Percentiles rank a stretch among this genome's conserved stretches.
phyloP scores from a whole-genome alignment of 1,284 basidiomycete species.

The Psilocybe mexicana region DNA sequence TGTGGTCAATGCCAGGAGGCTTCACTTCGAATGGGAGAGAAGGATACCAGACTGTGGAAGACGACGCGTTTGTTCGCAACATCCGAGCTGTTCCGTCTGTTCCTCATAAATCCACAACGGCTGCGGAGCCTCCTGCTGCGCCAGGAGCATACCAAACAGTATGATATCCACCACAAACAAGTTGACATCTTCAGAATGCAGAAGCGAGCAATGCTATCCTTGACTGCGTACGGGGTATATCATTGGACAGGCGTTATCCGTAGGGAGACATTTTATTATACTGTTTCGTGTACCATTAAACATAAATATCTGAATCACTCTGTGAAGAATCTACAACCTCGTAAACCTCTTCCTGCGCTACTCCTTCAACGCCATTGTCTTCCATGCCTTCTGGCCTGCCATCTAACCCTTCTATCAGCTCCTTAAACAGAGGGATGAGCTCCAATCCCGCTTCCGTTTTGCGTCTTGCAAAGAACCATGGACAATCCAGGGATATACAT shows the following conservation, averaged over 20 bases:
- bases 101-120: slow-evolving; percentile 23
- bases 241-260: background rate
- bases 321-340: slow-evolving; percentile 1
- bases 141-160: slow-evolving; percentile 58
- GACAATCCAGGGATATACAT: slow-evolving; percentile 86
- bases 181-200: background rate
- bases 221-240: background rate
- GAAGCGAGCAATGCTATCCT: background rate
- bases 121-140: slow-evolving; percentile 25
- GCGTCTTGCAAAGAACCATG: slow-evolving; percentile 75
- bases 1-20: slow-evolving; percentile 86
- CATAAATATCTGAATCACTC: slow-evolving; percentile 10
- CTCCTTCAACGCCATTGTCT: slow-evolving; percentile 1
- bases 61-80: slow-evolving; percentile 46
- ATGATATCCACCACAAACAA: slow-evolving; percentile 26
- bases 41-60: slow-evolving; percentile 76
- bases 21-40: slow-evolving; percentile 61
- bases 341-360: background rate
- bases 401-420: slow-evolving; percentile 32
- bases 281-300: slow-evolving; percentile 12
- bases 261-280: background rate
- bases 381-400: slow-evolving; percentile 17
- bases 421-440: slow-evolving; percentile 35
- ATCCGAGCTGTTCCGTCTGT: slow-evolving; percentile 32
- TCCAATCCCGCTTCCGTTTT: slow-evolving; percentile 63